phyloP scores from a whole-genome alignment of 2,329 filamentous ascomycete species.

The Cordyceps militaris region DNA sequence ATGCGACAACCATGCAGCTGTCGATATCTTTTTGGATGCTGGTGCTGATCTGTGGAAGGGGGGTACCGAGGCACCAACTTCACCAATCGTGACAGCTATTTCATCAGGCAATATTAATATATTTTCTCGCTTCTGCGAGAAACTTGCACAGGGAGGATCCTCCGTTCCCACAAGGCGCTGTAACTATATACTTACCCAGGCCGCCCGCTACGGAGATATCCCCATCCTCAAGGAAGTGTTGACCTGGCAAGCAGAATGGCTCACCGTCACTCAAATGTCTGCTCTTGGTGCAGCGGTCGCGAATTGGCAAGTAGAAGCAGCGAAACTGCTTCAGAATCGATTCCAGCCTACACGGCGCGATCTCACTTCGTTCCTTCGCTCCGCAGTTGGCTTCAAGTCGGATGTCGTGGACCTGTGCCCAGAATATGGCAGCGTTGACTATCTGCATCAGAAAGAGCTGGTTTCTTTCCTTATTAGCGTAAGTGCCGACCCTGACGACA shows the following conservation, averaged over 20 bases:
- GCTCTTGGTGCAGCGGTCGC: not conserved
- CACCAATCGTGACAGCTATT: slow-evolving; percentile 1
- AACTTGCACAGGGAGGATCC: not conserved
- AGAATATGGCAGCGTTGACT: slow-evolving; percentile 2
- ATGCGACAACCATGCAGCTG: slow-evolving; percentile 2
- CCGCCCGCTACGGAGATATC: not conserved
- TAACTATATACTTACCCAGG: not conserved
- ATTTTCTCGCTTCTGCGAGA: not conserved
- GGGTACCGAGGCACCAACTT: not conserved
- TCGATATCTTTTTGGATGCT: slow-evolving; percentile 6
- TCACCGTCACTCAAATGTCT: not conserved
- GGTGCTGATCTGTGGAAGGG: not conserved
- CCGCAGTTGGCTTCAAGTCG: slow-evolving; percentile 1
- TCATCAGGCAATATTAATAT: not conserved
- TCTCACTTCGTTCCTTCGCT: not conserved
- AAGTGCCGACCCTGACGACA: not conserved
- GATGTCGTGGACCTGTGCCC: not conserved
- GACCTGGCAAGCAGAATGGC: slow-evolving; percentile 3
- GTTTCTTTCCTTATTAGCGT: not conserved
- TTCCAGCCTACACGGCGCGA: slow-evolving; percentile 1
- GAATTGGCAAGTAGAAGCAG: not conserved
- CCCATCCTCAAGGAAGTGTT: slow-evolving; percentile 2
- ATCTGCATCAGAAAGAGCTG: slow-evolving; percentile 4
- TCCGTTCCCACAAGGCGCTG: not conserved
- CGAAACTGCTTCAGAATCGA: slow-evolving; percentile 2